These are phyloP conservation scores for Cicer cuneatum DNA, from an alignment of 306 rosid species.

Conservation along the genomic window DNA sequence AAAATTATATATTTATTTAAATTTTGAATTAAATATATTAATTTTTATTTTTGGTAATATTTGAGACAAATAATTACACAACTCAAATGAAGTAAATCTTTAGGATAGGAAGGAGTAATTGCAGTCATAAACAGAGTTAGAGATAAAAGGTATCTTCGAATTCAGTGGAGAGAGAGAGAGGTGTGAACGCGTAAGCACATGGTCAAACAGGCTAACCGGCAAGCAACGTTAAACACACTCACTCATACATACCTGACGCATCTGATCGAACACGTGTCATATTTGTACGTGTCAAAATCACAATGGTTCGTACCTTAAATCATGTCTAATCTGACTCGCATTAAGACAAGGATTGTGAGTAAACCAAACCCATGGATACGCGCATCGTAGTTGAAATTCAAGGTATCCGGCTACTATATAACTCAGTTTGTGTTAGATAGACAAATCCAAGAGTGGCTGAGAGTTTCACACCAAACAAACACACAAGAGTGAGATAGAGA, in stretches of 20 bases:
- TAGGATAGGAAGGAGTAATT: too few relatives aligned
- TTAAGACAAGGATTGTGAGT: conserved; percentile 23
- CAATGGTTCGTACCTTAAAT: not conserved
- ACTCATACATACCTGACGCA: conserved; percentile 37
- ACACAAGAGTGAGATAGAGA: not conserved
- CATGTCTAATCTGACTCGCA: conserved; percentile 13
- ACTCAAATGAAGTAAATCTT: too few relatives aligned
- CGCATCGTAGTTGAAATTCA: conserved; percentile 29
- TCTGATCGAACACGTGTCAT: conserved; percentile 37
- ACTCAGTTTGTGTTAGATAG: not conserved
- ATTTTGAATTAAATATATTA: too few relatives aligned
- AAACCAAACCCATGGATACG: conserved; percentile 36
- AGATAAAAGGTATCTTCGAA: not conserved
- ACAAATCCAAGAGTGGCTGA: conserved; percentile 60
- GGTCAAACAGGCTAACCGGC: conserved; percentile 46
- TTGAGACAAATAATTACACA: too few relatives aligned
- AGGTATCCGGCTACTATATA: conserved; percentile 49
- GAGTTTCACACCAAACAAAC: conserved; percentile 46
- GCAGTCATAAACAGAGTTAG: not conserved
- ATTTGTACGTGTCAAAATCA: conserved; percentile 19
- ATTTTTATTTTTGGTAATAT: too few relatives aligned
- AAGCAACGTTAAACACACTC: conserved; percentile 32
- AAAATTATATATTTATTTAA: too few relatives aligned
- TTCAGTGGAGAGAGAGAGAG: not conserved
- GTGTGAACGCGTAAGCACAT: conserved; percentile 44